A percentile compares a stretch with the other conserved stretches of the same genome.
These are phyloP conservation scores for Herpetomonas tarakana DNA, from an alignment of 208 protist genomes.

Conservation along the genomic window DNA sequence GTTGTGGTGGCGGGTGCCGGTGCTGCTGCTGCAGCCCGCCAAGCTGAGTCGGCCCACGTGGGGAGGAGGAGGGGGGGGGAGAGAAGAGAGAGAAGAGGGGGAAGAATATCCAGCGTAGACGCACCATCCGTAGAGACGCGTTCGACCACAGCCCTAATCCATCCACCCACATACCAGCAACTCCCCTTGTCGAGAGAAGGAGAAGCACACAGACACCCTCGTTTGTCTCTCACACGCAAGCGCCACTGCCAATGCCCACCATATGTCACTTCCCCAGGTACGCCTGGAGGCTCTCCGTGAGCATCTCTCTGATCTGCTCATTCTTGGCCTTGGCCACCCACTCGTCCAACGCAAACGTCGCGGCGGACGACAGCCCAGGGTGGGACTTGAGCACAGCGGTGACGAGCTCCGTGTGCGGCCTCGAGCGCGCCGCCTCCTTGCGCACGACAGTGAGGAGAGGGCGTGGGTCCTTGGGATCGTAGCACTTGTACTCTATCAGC, in stretches of 20 bases:
- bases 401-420: constrained; percentile 46
- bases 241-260: too few relatives aligned
- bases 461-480: constrained; percentile 43
- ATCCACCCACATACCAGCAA: too few relatives aligned
- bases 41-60: neutral
- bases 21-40: neutral
- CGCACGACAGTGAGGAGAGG: constrained; percentile 61
- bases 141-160: too few relatives aligned
- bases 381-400: constrained; percentile 39
- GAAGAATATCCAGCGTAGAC: too few relatives aligned
- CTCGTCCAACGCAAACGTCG: constrained; percentile 35
- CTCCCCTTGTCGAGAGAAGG: too few relatives aligned
- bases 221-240: too few relatives aligned
- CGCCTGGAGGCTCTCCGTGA: constrained; percentile 26
- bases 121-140: too few relatives aligned
- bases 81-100: neutral
- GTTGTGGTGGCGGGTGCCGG: neutral
- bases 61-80: neutral
- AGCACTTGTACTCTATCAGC: constrained; percentile 62
- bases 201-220: too few relatives aligned
- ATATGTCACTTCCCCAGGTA: constrained; percentile 11
- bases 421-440: constrained; percentile 30
- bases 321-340: constrained; percentile 34
- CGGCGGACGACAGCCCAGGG: constrained; percentile 35
- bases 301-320: constrained; percentile 23